phyloP scores from a whole-genome alignment of 148 eudicot genomes.

The Chenopodium formosanum region DNA sequence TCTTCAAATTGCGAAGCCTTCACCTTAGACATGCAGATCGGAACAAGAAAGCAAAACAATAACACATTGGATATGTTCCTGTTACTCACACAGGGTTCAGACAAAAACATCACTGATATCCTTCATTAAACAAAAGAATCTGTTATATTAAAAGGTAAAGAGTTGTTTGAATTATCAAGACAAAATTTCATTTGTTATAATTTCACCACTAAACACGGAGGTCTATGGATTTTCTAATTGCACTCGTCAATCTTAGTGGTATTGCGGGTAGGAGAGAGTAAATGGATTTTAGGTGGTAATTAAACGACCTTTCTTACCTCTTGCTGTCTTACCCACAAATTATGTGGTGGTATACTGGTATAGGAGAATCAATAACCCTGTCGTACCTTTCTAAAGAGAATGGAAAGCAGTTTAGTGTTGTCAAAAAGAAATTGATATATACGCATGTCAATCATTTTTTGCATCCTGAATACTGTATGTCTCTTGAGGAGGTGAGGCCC shows the following conservation, averaged over 20 bases:
- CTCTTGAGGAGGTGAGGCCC: neutral
- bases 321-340: too few species aligned
- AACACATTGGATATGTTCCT: neutral
- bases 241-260: neutral
- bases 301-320: neutral
- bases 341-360: neutral
- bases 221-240: too few species aligned
- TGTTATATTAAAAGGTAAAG: neutral
- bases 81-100: neutral
- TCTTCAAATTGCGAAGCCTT: neutral
- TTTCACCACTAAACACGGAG: neutral
- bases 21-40: neutral
- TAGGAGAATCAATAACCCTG: neutral
- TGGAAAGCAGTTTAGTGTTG: neutral
- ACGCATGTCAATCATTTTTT: neutral
- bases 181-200: neutral
- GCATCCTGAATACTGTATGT: neutral
- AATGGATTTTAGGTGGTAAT: too few species aligned
- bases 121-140: neutral
- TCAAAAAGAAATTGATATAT: neutral
- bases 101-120: neutral
- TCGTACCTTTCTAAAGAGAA: neutral
- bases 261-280: too few species aligned
- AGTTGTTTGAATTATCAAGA: neutral
- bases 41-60: neutral